Evolutionary conservation across 495 filamentous ascomycete genomes (phyloP), one percentile per base, ranked within the genome.

Genomic region (Aspergillus incahuasiensis): DNA sequence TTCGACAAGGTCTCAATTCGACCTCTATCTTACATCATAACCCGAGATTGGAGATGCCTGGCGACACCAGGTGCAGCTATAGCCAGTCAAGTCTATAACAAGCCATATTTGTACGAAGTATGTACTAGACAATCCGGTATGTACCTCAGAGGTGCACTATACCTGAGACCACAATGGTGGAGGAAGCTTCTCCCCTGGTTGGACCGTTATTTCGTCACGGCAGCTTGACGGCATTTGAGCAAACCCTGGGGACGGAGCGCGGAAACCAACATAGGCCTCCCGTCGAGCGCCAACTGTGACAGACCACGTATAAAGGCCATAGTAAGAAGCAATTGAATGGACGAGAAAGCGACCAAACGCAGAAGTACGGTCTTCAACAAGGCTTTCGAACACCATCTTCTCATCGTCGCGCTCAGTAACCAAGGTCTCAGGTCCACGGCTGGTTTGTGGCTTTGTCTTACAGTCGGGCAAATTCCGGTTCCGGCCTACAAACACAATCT

Each of bases 271-370:
- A 63, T 95, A 98, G 0, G 95, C 91, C 56, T 95, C 87, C 48
- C 91, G 82, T 28, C 87, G 82, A 38, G 84, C 82, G 15, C 88
- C 90, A 15, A 85, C 78, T 0, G 89, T 89, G 63, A 92, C 80
- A 2, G 86, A 90, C 79, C 88, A 91, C 40, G 90, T 92, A 46
- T 82, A 83, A 53, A 98, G 78, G 28, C 91, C 92, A 68, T 98
- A 98, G 69, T 98, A 97, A 6, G 85, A 77, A 19, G 90, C 95
- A 59, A 98, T 90, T 46, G 85, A 87, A 72, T 98, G 91, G 5
- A 96, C 91, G 52, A 98, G 82, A 89, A 90, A 98, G 47, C 94
- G 87, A 58, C 90, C 90, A 72, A 96, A 96, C 9, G 84, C 81
- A 38, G 86, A 90, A 12, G 84, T 81, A 51, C 82, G 79, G 57